Evolutionary conservation across 257 asterid species (phyloP), one percentile per base, ranked within the genome.

Genomic region (Capsicum rhomboideum): DNA sequence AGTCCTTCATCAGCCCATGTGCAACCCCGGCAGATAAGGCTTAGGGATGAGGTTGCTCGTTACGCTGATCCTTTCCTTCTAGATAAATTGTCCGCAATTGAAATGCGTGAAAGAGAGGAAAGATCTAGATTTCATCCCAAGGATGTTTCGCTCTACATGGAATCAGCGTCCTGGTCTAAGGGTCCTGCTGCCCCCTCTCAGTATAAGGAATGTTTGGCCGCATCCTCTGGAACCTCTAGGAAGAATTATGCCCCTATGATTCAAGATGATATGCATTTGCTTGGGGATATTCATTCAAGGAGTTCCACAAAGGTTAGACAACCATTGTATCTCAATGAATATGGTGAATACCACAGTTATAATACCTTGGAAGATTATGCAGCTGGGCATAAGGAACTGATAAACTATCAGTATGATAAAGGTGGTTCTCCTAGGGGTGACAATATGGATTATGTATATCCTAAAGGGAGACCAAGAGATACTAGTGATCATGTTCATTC

Each of bases 21-120:
- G 80, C 78, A 46, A 31, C 40, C 16, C 58, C 83, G 40, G 13
- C 59, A 26, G 58, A 52, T 55, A 44, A 46, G 85, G 63, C 50
- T 28, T 56, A 44, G 58, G 28, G 40, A 83, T 74, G 86, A 66
- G 63, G 64, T 31, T 13, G 11, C 67, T 69, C 20, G 6, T 52
- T 84, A 86, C 56, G 85, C 88, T 28, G 86, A 86, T 40, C 85
- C 88, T 66, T 74, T 42, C 52, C 82, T 82, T 10, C 58, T 71
- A 10, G 83, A 77, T 23, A 84, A 82, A 59, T 64, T 81, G 84
- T 64, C 85, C 8, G 86, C 80, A 17, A 56, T 67, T 29, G 84
- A 84, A 31, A 74, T 44, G 79, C 64, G 58, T 82, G 84, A 49
- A 68, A 82, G 83, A 31, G 82, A 64, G 34, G 86, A 86, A 84